phyloP scores from a whole-genome alignment of 2,329 filamentous ascomycete species.

The Ophiostoma piceae region DNA sequence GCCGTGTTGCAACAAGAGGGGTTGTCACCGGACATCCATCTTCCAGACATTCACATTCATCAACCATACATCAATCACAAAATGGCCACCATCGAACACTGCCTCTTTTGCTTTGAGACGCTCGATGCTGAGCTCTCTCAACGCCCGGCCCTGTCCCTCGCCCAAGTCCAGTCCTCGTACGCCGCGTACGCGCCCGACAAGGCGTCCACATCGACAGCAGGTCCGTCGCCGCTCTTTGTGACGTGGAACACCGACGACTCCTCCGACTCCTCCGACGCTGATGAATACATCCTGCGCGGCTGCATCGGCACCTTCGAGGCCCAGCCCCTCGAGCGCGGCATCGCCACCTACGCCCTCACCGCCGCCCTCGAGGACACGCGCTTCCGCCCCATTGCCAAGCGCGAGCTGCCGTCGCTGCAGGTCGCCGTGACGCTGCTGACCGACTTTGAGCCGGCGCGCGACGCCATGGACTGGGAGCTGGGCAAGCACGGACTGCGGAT shows the following conservation, averaged over 20 bases:
- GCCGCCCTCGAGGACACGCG: constrained; percentile 63
- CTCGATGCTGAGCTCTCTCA: constrained; percentile 72
- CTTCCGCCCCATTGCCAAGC: constrained; percentile 50
- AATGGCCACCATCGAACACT: constrained; percentile 85
- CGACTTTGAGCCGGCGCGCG: constrained; percentile 65
- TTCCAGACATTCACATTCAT: not conserved
- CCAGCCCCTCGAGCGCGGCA: constrained; percentile 64
- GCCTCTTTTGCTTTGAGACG: constrained; percentile 87
- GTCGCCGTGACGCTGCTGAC: constrained; percentile 77
- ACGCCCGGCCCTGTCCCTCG: constrained; percentile 62
- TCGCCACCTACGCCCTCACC: constrained; percentile 76
- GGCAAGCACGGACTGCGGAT: constrained; percentile 85
- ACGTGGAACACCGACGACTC: constrained; percentile 70
- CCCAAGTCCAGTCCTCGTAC: constrained; percentile 64
- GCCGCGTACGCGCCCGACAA: constrained; percentile 39
- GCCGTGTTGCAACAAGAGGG: not conserved
- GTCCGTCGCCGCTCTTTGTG: constrained; percentile 70
- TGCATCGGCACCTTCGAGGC: constrained; percentile 94
- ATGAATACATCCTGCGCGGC: constrained; percentile 65
- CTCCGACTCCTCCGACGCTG: constrained; percentile 50
- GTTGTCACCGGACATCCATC: not conserved
- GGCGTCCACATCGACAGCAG: constrained; percentile 39
- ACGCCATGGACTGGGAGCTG: constrained; percentile 78
- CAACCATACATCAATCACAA: not conserved
- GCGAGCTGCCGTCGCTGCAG: constrained; percentile 54